phyloP scores from a whole-genome alignment of 2,329 filamentous ascomycete genomes.

The Epichloe coenophiala region DNA sequence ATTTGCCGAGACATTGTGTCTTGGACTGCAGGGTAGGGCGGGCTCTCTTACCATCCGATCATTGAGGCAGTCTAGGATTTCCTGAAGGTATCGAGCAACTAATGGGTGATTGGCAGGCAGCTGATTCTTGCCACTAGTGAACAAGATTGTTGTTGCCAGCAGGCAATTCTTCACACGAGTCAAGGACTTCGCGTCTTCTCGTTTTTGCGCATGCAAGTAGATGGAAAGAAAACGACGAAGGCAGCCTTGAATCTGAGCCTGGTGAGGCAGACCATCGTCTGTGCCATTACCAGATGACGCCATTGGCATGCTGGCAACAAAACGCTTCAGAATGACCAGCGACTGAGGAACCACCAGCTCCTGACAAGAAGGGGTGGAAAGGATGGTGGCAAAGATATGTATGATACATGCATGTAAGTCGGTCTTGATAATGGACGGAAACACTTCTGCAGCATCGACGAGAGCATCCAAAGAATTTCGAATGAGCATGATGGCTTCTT shows the following conservation, averaged over 20 bases:
- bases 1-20: neutral
- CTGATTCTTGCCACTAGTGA: conserved; percentile 65
- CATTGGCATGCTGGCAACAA: conserved; percentile 60
- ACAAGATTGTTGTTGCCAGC: conserved; percentile 74
- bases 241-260: conserved; percentile 65
- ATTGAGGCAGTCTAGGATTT: conserved; percentile 71
- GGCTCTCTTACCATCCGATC: conserved; percentile 50
- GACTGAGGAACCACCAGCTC: conserved; percentile 78
- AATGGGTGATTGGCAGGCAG: conserved; percentile 64
- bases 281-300: conserved; percentile 24
- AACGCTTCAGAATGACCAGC: conserved; percentile 82
- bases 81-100: conserved; percentile 60
- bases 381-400: conserved; percentile 88
- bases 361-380: conserved; percentile 75
- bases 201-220: conserved; percentile 60
- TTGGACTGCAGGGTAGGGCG: neutral
- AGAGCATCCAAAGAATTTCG: conserved; percentile 72
- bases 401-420: conserved; percentile 94
- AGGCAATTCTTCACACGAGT: conserved; percentile 88
- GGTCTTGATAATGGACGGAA: conserved; percentile 90
- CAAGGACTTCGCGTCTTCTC: conserved; percentile 62
- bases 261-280: conserved; percentile 35
- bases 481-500: conserved; percentile 74
- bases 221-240: conserved; percentile 73
- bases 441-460: conserved; percentile 88